Conservation (phyloP, 2,329 filamentous ascomycete genomes). For the Ceratocystis papillata region DNA sequence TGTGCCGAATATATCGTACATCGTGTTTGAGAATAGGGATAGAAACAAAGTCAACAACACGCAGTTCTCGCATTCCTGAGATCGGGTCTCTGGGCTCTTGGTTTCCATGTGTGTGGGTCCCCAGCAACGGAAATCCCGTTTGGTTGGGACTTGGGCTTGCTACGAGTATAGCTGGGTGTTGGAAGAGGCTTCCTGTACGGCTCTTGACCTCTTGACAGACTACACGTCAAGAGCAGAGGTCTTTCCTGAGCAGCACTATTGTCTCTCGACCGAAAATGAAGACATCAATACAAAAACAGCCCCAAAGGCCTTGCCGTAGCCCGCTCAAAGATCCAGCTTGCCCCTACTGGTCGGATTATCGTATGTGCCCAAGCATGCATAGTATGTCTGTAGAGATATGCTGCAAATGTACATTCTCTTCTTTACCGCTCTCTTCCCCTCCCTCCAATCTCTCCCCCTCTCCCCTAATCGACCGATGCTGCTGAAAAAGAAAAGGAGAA, state of each 20-base stretch:
- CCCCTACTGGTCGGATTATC: no score
- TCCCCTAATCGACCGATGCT: not conserved
- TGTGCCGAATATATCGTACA: slow-evolving; percentile 6
- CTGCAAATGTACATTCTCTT: not conserved
- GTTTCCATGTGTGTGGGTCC: no score
- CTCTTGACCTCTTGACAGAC: no score
- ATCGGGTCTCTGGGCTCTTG: no score
- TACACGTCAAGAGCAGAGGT: no score
- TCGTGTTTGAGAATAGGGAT: slow-evolving; percentile 1
- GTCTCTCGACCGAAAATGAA: not conserved
- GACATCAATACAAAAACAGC: not conserved
- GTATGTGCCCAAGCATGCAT: no score
- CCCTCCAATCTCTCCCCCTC: not conserved
- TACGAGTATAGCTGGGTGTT: not conserved
- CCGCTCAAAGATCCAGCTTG: no score
- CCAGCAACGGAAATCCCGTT: no score
- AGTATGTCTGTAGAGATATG: no score
- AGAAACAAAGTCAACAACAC: slow-evolving; percentile 9
- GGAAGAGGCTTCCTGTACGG: not conserved
- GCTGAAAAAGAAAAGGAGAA: slow-evolving; percentile 1
- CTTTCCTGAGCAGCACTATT: not conserved
- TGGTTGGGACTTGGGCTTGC: no score
- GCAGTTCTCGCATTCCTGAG: slow-evolving; percentile 3
- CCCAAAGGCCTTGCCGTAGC: not conserved
- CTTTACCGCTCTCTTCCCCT: not conserved